Evolutionary conservation across 2,329 filamentous ascomycete genomes (phyloP).

Genomic region (Fusarium tupiense): DNA sequence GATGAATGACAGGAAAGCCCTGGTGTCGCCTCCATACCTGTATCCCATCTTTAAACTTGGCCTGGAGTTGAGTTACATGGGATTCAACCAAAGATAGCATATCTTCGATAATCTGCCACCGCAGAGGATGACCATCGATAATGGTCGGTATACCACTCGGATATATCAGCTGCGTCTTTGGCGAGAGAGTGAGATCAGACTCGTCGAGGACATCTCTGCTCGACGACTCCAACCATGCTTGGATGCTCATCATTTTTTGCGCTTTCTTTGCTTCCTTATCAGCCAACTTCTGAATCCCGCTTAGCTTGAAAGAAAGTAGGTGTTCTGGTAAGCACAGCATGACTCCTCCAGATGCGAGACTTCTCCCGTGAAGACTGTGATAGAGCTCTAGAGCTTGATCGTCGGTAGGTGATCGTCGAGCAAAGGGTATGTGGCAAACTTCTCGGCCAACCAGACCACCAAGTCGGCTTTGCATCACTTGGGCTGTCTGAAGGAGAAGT

Average conservation of each 20-base stretch:
- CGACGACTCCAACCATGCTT: constrained; percentile 58
- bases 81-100: constrained; percentile 53
- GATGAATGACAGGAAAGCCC: constrained; percentile 66
- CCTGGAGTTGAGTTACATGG: constrained; percentile 51
- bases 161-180: constrained; percentile 67
- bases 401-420: constrained; percentile 56
- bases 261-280: constrained; percentile 56
- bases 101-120: constrained; percentile 59
- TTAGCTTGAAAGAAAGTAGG: constrained; percentile 70
- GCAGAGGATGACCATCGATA: constrained; percentile 62
- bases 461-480: constrained; percentile 63
- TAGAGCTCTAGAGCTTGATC: constrained; percentile 49
- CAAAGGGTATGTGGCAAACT: constrained; percentile 66
- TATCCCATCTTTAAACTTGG: constrained; percentile 53
- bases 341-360: constrained; percentile 57
- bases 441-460: constrained; percentile 63
- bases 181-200: constrained; percentile 64
- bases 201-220: constrained; percentile 73
- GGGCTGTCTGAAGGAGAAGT: constrained; percentile 65
- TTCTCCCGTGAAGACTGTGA: constrained; percentile 48
- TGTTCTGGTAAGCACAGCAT: constrained; percentile 71
- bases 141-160: constrained; percentile 59
- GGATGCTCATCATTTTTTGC: constrained; percentile 58
- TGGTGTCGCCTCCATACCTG: constrained; percentile 54
- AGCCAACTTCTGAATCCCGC: constrained; percentile 65